Percentiles rank a stretch among this genome's conserved stretches.
Conservation (phyloP, 75 land plant genomes). For the Larix kaempferi region DNA sequence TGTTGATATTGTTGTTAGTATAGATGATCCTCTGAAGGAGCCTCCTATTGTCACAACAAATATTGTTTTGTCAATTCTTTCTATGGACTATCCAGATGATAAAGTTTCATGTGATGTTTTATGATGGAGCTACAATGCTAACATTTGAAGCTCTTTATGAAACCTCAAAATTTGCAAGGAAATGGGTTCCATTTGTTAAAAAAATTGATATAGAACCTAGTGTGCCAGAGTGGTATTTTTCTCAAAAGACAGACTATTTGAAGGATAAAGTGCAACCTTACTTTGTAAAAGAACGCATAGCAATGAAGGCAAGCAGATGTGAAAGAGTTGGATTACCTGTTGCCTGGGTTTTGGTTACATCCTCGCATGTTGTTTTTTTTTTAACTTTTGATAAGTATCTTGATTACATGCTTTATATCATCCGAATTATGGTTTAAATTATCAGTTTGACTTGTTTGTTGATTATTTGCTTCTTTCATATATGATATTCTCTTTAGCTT, state of each 20-base stretch:
- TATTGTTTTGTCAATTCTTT: not conserved
- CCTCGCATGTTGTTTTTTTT: not conserved
- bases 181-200: constrained; percentile 58
- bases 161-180: constrained; percentile 57
- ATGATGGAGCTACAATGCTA: constrained; percentile 44
- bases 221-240: constrained; percentile 52
- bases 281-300: constrained; percentile 52
- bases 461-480: too few relatives aligned
- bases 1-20: not conserved
- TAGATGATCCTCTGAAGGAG: not conserved
- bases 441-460: too few relatives aligned
- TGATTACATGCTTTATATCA: constrained; percentile 12
- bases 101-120: too few relatives aligned
- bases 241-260: constrained; percentile 47
- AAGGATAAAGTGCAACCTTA: too few relatives aligned
- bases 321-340: too few relatives aligned
- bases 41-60: not conserved
- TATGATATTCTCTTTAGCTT: too few relatives aligned
- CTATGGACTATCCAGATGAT: too few relatives aligned
- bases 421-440: too few relatives aligned
- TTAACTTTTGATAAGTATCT: too few relatives aligned
- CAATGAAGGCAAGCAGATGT: constrained; percentile 45
- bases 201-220: constrained; percentile 51
- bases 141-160: constrained; percentile 49
- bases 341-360: not conserved